Base-by-base conservation (phyloP, 2,329 filamentous ascomycete genomes). In the Fusarium nurragi region DNA sequence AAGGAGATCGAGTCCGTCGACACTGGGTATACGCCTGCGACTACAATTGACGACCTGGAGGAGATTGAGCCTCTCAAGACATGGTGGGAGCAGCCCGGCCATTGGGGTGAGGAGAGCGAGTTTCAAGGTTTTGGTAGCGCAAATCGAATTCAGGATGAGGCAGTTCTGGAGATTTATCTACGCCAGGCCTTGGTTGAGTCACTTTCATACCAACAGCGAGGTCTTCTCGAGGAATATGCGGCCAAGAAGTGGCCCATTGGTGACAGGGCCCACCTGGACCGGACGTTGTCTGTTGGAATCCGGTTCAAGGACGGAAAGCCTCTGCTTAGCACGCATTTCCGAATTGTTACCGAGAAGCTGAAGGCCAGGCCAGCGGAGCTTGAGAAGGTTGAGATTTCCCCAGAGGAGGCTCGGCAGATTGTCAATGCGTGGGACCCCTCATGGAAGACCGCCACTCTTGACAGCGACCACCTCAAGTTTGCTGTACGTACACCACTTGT, bases 391-490 rank as follows among this genome's bases (percentile, higher is more conserved):
- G 61, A 66, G 38, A 58, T 74, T 13, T 73, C 78, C 12, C 50
- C 71, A 0, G 76, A 79, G 4, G 79, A 84, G 70, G 81, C 83
- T 3, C 71, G 68, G 28, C 74, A 77, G 62, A 74, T 83, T 38
- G 68, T 80, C 49, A 76, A 79, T 67, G 70, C 77, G 2, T 86
- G 83, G 82, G 82, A 84, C 58, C 70, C 76, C 12, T 80, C 80
- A 50, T 92, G 88, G 88, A 85, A 87, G 73, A 69, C 77, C 7
- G 76, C 88, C 14, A 78, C 83, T 4, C 74, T 95, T 25, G 45
- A 59, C 7, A 74, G 78, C 18, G 84, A 92, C 67, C 76, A 80
- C 37, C 74, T 91, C 65, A 93, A 91, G 74, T 94, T 95, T 80
- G 87, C 88, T 55, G 92, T 95, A 84, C 65, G 89, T 83, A 60